Evolutionary conservation across 768 basidiomycete species (phyloP).

Genomic region (Collybiopsis luxurians): DNA sequence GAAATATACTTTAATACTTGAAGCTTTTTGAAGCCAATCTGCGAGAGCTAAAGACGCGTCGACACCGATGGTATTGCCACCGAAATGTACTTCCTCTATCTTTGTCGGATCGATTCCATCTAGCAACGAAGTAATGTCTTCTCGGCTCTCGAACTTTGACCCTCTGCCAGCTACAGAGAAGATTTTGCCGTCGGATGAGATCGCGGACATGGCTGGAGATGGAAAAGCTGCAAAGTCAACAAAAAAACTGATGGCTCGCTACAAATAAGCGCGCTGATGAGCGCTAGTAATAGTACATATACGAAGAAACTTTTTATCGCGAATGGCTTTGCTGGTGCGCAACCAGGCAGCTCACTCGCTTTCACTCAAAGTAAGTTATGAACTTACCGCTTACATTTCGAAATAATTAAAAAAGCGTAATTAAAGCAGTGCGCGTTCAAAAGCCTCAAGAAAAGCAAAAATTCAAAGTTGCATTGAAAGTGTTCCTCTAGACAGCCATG

Average conservation of each 20-base stretch:
- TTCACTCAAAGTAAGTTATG: too few relatives aligned
- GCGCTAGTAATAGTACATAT: too few relatives aligned
- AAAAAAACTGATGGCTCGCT: neutral
- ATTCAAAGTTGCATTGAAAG: too few relatives aligned
- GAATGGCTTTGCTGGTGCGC: too few relatives aligned
- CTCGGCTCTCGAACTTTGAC: conserved; percentile 76
- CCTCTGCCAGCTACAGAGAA: conserved; percentile 57
- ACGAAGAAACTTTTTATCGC: too few relatives aligned
- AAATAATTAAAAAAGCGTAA: too few relatives aligned
- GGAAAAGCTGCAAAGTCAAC: neutral
- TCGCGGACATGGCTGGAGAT: neutral
- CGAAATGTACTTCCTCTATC: conserved; percentile 88
- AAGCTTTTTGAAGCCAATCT: conserved; percentile 69
- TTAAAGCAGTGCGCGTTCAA: too few relatives aligned
- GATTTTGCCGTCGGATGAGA: conserved; percentile 14
- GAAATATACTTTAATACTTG: conserved; percentile 63
- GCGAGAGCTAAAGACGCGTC: conserved; percentile 86
- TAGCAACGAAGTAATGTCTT: conserved; percentile 75
- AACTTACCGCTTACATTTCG: too few relatives aligned
- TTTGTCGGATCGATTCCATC: conserved; percentile 56
- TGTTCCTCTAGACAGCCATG: too few relatives aligned
- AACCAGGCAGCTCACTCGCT: too few relatives aligned
- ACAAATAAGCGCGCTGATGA: too few relatives aligned
- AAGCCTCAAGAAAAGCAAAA: too few relatives aligned
- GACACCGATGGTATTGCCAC: conserved; percentile 92